These are phyloP conservation scores for Tetrahymena elliotti DNA, from an alignment of 73 alveolate species.

Conservation along the genomic window DNA sequence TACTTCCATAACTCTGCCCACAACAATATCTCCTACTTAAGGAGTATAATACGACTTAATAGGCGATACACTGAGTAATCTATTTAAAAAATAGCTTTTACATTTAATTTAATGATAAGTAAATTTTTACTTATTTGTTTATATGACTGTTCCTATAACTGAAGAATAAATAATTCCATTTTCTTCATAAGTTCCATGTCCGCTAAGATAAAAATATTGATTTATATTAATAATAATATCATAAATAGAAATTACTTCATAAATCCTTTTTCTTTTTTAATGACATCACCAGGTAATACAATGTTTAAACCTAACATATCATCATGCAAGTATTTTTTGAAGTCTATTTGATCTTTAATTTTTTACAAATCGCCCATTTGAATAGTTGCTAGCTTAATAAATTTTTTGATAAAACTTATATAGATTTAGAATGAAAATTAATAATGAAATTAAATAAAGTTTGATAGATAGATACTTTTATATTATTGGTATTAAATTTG, in stretches of 20 bases:
- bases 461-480: not conserved
- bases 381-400: not conserved
- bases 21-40: conserved; percentile 43
- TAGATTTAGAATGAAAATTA: not conserved
- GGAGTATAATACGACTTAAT: conserved; percentile 28
- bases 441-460: not conserved
- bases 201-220: conserved; percentile 7
- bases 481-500: not conserved
- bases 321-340: not conserved
- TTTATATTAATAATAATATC: not conserved
- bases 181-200: conserved; percentile 47
- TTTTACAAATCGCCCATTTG: not conserved
- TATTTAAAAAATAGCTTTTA: not conserved
- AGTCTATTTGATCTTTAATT: not conserved
- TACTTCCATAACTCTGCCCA: conserved; percentile 36
- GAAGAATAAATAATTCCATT: conserved; percentile 34
- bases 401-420: not conserved
- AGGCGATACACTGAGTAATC: conserved; percentile 40
- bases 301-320: not conserved
- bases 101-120: not conserved
- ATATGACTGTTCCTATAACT: conserved; percentile 33
- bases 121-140: conserved; percentile 23
- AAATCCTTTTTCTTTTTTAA: not conserved
- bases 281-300: not conserved
- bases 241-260: not conserved